A percentile compares a stretch with the other conserved stretches of the same genome.
Evolutionary conservation across 495 filamentous ascomycete species (phyloP).

Genomic region (Amorphotheca resinae): DNA sequence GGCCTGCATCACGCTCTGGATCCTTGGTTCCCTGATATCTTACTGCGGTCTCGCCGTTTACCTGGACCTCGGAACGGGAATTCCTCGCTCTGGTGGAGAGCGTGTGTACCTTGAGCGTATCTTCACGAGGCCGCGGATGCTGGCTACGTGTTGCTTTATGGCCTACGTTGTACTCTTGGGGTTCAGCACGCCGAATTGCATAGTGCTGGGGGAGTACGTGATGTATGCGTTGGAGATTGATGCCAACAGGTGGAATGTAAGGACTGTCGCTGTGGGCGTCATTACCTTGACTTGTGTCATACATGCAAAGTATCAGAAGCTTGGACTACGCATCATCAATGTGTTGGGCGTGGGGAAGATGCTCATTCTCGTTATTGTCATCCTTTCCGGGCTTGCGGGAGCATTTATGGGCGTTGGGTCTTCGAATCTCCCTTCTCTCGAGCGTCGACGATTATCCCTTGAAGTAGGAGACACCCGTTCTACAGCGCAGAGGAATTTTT

Average conservation of each 20-base stretch:
- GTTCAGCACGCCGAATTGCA: constrained; percentile 45
- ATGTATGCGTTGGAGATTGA: constrained; percentile 44
- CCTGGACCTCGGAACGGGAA: constrained; percentile 43
- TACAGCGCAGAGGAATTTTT: constrained; percentile 26
- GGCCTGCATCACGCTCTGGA: constrained; percentile 28
- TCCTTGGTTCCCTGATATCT: constrained; percentile 26
- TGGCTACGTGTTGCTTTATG: constrained; percentile 48
- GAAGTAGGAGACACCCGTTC: constrained; percentile 14
- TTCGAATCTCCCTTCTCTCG: constrained; percentile 2
- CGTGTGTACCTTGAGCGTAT: constrained; percentile 53
- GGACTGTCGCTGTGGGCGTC: constrained; percentile 46
- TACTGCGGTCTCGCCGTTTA: constrained; percentile 36
- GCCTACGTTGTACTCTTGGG: constrained; percentile 43
- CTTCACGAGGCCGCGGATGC: constrained; percentile 45
- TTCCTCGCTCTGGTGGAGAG: constrained; percentile 37
- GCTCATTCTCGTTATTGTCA: constrained; percentile 47
- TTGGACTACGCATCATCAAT: constrained; percentile 51
- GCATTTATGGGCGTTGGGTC: constrained; percentile 20
- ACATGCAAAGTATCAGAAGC: constrained; percentile 45
- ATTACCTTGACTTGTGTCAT: constrained; percentile 43
- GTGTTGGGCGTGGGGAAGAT: constrained; percentile 54
- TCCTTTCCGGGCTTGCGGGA: constrained; percentile 46
- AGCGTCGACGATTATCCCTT: constrained; percentile 10
- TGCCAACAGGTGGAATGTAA: constrained; percentile 46
- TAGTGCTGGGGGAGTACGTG: constrained; percentile 55